These are phyloP conservation scores for Diaporthe nobilis DNA, from an alignment of 2,329 filamentous ascomycete genomes.

Conservation along the genomic window DNA sequence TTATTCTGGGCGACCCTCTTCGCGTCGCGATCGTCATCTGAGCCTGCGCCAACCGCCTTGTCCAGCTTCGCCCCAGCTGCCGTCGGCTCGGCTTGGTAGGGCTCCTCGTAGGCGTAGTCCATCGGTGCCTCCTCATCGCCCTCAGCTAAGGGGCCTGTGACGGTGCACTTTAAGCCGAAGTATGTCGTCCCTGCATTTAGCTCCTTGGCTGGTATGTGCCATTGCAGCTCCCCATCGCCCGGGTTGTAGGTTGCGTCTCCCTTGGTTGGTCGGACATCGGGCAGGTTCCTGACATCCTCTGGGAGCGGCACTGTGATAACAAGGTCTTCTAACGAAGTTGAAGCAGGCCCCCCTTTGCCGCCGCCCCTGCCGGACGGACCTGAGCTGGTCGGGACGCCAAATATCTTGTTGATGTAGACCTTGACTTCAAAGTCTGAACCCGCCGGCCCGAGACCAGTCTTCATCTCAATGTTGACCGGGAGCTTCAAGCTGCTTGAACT, in stretches of 20 bases:
- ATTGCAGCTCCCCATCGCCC: slow-evolving; percentile 81
- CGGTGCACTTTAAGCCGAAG: slow-evolving; percentile 84
- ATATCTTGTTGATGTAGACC: slow-evolving; percentile 78
- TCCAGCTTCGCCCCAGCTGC: slow-evolving; percentile 52
- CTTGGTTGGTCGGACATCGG: slow-evolving; percentile 83
- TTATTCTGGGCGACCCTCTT: slow-evolving; percentile 77
- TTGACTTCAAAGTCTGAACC: slow-evolving; percentile 93
- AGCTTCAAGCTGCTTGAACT: slow-evolving; percentile 79
- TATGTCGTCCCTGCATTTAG: slow-evolving; percentile 75
- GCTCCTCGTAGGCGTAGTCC: slow-evolving; percentile 68
- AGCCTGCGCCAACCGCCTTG: slow-evolving; percentile 50
- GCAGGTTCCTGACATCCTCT: slow-evolving; percentile 82
- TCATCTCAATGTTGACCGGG: slow-evolving; percentile 85
- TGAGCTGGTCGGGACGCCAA: slow-evolving; percentile 55
- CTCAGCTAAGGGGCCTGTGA: slow-evolving; percentile 73
- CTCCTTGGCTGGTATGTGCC: slow-evolving; percentile 86
- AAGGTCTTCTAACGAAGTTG: slow-evolving; percentile 81
- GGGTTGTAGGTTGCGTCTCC: slow-evolving; percentile 88
- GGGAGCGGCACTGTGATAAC: slow-evolving; percentile 85
- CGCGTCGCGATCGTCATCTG: slow-evolving; percentile 63
- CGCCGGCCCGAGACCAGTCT: slow-evolving; percentile 79
- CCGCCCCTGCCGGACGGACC: slow-evolving; percentile 57
- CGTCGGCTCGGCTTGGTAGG: slow-evolving; percentile 65
- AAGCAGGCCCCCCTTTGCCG: slow-evolving; percentile 67
- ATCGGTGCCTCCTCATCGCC: slow-evolving; percentile 64